A percentile compares a stretch with the other conserved stretches of the same genome.
Evolutionary conservation across 176 grass and related monocot species (phyloP).

Genomic region (Thinopyrum elongatum): DNA sequence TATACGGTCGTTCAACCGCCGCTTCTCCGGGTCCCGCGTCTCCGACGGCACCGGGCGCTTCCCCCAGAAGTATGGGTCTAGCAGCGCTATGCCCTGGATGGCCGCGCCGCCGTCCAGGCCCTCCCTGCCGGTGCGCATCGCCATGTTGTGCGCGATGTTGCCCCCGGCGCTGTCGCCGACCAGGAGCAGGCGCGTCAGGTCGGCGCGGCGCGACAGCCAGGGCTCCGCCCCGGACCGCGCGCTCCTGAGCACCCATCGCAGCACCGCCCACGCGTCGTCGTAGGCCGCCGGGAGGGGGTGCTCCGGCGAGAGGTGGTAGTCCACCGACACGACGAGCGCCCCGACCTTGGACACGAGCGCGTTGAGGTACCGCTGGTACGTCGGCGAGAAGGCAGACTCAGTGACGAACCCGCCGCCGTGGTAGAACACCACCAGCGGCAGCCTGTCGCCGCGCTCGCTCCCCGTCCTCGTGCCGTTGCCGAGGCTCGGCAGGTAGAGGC

Average conservation of each 20-base stretch:
- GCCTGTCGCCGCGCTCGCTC: background rate
- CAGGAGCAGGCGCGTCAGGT: conserved; percentile 40
- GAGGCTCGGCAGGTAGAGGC: conserved; percentile 50
- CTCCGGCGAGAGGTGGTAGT: conserved; percentile 70
- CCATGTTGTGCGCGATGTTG: conserved; percentile 66
- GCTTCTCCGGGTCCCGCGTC: conserved; percentile 28
- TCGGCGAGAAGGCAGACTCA: conserved; percentile 57
- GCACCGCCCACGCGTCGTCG: conserved; percentile 56
- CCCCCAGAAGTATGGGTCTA: conserved; percentile 66
- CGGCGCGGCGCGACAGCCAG: conserved; percentile 45
- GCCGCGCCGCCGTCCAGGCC: conserved; percentile 20
- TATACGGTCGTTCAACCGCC: conserved; percentile 16
- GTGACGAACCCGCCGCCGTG: conserved; percentile 68
- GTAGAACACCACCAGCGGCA: conserved; percentile 62
- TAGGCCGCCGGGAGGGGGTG: conserved; percentile 43
- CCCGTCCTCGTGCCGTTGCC: conserved; percentile 11
- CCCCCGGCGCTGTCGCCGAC: conserved; percentile 65
- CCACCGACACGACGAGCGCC: conserved; percentile 48
- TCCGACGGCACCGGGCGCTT: conserved; percentile 48
- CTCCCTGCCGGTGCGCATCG: conserved; percentile 36
- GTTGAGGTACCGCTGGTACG: conserved; percentile 69
- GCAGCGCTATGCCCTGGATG: conserved; percentile 48
- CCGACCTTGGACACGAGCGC: conserved; percentile 41
- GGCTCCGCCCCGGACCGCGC: conserved; percentile 36
- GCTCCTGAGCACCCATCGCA: conserved; percentile 43